phyloP scores from a whole-genome alignment of 2,329 filamentous ascomycete species.

The Penicillium expansum region DNA sequence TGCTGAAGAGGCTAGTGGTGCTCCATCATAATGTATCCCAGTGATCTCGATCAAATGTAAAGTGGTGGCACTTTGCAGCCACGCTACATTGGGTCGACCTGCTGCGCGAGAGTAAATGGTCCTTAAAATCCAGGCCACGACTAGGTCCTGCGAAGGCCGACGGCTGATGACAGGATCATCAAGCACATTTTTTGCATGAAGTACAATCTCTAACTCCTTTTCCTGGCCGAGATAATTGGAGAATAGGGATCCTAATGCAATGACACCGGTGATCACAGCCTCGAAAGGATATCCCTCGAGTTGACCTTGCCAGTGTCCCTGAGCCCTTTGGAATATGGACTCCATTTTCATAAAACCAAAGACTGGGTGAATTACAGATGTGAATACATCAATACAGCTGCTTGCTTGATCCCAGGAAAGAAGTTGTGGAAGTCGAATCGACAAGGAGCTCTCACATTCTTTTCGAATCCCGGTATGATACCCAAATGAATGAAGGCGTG shows the following conservation, averaged over 20 bases:
- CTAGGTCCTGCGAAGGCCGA: slow-evolving; percentile 28
- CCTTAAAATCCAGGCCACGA: slow-evolving; percentile 49
- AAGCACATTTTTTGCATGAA: slow-evolving; percentile 44
- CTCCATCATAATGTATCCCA: slow-evolving; percentile 19
- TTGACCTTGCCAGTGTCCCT: slow-evolving; percentile 31
- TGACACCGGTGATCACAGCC: slow-evolving; percentile 32
- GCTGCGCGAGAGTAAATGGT: slow-evolving; percentile 52
- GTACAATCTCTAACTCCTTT: slow-evolving; percentile 26
- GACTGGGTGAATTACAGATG: slow-evolving; percentile 30
- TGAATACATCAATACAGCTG: slow-evolving; percentile 30
- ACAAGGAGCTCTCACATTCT: slow-evolving; percentile 26
- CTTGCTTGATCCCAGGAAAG: slow-evolving; percentile 28
- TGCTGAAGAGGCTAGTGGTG: slow-evolving; percentile 13
- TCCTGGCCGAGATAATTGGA: slow-evolving; percentile 18
- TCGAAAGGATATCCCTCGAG: slow-evolving; percentile 29
- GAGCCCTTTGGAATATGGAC: slow-evolving; percentile 20
- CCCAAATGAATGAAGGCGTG: slow-evolving; percentile 38
- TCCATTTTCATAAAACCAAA: slow-evolving; percentile 34
- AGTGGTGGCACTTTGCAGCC: slow-evolving; percentile 54
- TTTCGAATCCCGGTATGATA: slow-evolving; percentile 35
- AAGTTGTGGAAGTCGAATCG: slow-evolving; percentile 20
- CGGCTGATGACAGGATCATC: slow-evolving; percentile 35
- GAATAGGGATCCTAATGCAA: slow-evolving; percentile 36
- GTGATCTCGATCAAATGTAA: slow-evolving; percentile 57
- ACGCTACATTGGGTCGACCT: slow-evolving; percentile 51